These are phyloP conservation scores for Pugionium dolabratum DNA, from an alignment of 345 rosid genomes.

Conservation along the genomic window DNA sequence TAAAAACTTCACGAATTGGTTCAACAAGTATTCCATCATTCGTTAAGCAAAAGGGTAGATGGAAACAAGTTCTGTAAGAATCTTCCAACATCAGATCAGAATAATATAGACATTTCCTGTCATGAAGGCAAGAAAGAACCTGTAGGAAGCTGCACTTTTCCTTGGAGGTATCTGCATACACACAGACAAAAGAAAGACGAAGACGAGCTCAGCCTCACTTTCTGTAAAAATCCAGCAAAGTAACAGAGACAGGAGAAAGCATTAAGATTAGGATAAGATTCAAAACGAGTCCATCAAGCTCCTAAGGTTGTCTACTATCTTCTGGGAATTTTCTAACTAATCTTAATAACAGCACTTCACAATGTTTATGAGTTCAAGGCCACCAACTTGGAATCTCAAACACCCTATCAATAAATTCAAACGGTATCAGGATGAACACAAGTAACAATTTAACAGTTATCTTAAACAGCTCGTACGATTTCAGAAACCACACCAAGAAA, in stretches of 20 bases:
- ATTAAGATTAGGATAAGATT: slow-evolving; percentile 1
- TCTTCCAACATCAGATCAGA: slow-evolving; percentile 3
- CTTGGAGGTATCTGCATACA: slow-evolving; percentile 96
- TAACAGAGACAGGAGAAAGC: not conserved
- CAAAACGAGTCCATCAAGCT: slow-evolving; percentile 1
- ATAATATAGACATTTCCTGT: not conserved
- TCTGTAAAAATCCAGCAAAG: not conserved
- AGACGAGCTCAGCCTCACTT: slow-evolving; percentile 15
- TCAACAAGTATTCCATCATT: slow-evolving; percentile 17
- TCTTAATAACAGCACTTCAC: not conserved
- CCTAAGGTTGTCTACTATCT: not conserved
- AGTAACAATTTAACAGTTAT: not conserved
- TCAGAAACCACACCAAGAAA: slow-evolving; percentile 16
- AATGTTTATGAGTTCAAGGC: slow-evolving; percentile 4
- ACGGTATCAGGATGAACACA: not conserved
- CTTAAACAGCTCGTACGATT: not conserved
- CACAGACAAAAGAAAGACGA: slow-evolving; percentile 8
- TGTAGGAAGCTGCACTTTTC: slow-evolving; percentile 93
- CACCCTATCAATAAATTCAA: too few relatives aligned
- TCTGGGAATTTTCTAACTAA: not conserved
- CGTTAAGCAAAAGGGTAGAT: not conserved
- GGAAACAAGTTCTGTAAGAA: not conserved
- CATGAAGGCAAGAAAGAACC: slow-evolving; percentile 45
- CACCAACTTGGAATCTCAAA: not conserved
- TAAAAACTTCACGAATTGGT: slow-evolving; percentile 13